Base-by-base conservation (phyloP, 805 yeast genomes). In the Ogataea paraovalis region DNA sequence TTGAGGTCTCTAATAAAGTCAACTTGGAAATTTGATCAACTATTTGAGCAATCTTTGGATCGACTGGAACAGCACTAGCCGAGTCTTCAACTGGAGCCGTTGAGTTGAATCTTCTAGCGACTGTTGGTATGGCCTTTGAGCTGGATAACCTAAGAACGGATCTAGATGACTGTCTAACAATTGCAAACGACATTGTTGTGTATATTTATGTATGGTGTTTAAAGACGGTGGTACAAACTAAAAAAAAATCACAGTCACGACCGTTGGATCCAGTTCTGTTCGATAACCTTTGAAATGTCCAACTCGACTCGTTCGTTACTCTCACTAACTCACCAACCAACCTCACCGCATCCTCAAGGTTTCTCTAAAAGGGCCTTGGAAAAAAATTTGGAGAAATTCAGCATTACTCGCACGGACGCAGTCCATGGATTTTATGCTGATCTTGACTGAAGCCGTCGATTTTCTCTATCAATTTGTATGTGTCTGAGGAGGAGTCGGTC, bases 1-100 rank as follows among this genome's bases (percentile, higher is more conserved):
- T 68, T n/a, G 96, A 84, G 20, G 98, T 92, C 74, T 94, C 99
- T 64, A 91, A 75, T 48, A 94, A 78, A n/a, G 96, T 90, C 66
- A 94, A 78, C 58, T 86, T 79, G 45, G 97, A 82, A 65, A 94
- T 94, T 62, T 87, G 87, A 63, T 88, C 94, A 46, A 94, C 99
- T 59, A 94, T 91, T 46, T 81, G 69, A 41, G 84, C 61, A 68
- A 94, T 90, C 70, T 92, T 91, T 56, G 97, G 94, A 69, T 87
- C 94, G 48, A 87, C 92, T 50, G 83, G 75, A 14, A 77, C 72
- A 21, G 67, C 51, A 37, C 67, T 63, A 32, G 71, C 49, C 18
- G 48, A 25, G n/a, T n/a, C n/a, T n/a, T n/a, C n/a, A n/a, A n/a
- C 48, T 60, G 71, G 19, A 44, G 45, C 42, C 27, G 18, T 28